These are phyloP conservation scores for Phytophthora gonapodyides DNA, from an alignment of 352 stramenopile genomes.

Conservation along the genomic window DNA sequence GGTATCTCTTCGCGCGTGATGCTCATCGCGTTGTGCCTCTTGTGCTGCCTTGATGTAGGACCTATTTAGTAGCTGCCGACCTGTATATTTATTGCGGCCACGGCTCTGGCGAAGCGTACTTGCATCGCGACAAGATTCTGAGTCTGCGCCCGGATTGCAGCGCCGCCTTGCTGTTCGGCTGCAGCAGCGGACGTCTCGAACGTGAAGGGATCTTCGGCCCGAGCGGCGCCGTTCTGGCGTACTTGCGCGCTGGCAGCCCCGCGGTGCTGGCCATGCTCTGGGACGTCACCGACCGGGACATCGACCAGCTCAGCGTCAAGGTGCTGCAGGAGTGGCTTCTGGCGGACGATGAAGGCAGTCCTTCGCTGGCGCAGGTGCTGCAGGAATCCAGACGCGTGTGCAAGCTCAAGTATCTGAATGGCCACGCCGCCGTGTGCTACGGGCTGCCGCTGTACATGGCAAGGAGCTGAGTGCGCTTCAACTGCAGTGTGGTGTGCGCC, in stretches of 20 bases:
- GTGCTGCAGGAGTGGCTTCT: constrained; percentile 76
- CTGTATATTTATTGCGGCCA: constrained; percentile 98
- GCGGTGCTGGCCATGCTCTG: constrained; percentile 98
- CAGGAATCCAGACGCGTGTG: constrained; percentile 79
- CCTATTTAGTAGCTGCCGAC: constrained; percentile 65
- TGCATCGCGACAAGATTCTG: constrained; percentile 83
- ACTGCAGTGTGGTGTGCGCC: constrained; percentile 20
- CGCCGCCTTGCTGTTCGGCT: constrained; percentile 96
- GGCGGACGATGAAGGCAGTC: constrained; percentile 26
- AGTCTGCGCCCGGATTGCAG: constrained; percentile 57
- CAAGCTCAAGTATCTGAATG: constrained; percentile 95
- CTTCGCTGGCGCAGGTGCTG: constrained; percentile 73
- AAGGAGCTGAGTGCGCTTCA: constrained; percentile 31
- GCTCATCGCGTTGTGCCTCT: constrained; percentile 8
- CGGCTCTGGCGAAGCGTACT: constrained; percentile 94
- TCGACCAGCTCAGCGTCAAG: constrained; percentile 91
- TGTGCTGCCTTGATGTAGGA: constrained; percentile 25
- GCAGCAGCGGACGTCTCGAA: constrained; percentile 94
- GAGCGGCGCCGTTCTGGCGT: constrained; percentile 94
- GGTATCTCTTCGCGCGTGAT: background rate
- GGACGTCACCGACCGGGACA: constrained; percentile 99
- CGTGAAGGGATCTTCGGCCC: constrained; percentile 92
- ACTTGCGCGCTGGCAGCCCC: constrained; percentile 91
- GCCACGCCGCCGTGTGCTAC: constrained; percentile 96
- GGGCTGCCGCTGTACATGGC: constrained; percentile 83